Conservation (phyloP, 2,329 filamentous ascomycete species). For the Xylogone sp. region DNA sequence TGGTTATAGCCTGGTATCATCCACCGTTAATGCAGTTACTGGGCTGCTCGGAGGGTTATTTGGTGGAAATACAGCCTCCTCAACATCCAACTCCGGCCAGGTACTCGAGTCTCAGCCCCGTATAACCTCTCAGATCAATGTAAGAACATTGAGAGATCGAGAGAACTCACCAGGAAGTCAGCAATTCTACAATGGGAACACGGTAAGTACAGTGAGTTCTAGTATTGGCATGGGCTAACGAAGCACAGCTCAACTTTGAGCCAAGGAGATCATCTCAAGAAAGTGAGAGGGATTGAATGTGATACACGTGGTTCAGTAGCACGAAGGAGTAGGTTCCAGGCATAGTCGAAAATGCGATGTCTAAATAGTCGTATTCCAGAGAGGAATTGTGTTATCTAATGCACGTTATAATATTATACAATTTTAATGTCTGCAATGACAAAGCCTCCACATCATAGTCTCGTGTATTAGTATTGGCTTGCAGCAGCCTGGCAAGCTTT, state of each 20-base stretch:
- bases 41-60: constrained; percentile 39
- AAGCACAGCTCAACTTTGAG: constrained; percentile 25
- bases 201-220: constrained; percentile 44
- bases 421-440: background rate
- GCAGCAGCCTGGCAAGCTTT: constrained; percentile 82
- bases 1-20: constrained; percentile 33
- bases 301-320: no score
- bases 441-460: background rate
- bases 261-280: constrained; percentile 13
- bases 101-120: background rate
- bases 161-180: constrained; percentile 52
- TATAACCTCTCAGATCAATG: constrained; percentile 30
- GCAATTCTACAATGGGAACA: constrained; percentile 90
- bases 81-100: constrained; percentile 3
- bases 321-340: no score
- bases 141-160: constrained; percentile 51
- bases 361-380: background rate
- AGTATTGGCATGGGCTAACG: background rate
- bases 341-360: background rate
- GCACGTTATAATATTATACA: background rate
- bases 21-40: constrained; percentile 36
- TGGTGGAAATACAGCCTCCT: constrained; percentile 30
- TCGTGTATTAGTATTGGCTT: constrained; percentile 56
- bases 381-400: background rate
- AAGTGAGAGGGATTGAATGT: background rate